Evolutionary conservation across 352 stramenopile species (phyloP).

Genomic region (Phytophthora brassicae): DNA sequence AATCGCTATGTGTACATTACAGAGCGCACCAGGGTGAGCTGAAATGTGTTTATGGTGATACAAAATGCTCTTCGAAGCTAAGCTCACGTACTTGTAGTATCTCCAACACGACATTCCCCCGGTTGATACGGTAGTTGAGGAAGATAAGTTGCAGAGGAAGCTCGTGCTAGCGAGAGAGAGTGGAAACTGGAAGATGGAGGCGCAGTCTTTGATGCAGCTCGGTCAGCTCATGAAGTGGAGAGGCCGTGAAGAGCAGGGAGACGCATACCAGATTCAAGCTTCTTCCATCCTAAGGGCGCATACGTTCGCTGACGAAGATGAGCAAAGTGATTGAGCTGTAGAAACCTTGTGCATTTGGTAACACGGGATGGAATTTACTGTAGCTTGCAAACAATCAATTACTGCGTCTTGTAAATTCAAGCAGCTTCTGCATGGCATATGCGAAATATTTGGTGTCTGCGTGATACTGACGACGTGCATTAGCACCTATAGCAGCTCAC

Average conservation of each 20-base stretch:
- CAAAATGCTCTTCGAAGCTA: background rate
- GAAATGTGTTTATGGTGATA: background rate
- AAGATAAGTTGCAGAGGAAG: conserved; percentile 69
- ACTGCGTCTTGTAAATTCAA: conserved; percentile 24
- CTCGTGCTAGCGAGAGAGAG: conserved; percentile 41
- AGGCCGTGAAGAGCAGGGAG: conserved; percentile 43
- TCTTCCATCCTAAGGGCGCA: conserved; percentile 53
- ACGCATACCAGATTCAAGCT: conserved; percentile 55
- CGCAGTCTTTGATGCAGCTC: conserved; percentile 61
- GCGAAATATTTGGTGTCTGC: conserved; percentile 53
- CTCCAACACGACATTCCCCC: conserved; percentile 64
- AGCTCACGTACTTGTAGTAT: conserved; percentile 39
- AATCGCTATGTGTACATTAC: conserved; percentile 80
- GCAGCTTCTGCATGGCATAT: conserved; percentile 39
- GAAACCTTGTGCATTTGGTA: background rate
- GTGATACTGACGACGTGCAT: conserved; percentile 41
- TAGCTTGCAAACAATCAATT: conserved; percentile 3
- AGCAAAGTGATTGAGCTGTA: conserved; percentile 19
- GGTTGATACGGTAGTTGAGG: conserved; percentile 71
- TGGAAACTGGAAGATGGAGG: conserved; percentile 67
- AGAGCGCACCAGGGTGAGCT: conserved; percentile 59
- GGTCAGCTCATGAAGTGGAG: conserved; percentile 82
- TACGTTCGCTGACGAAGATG: conserved; percentile 47
- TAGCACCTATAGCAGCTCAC: conserved; percentile 27
- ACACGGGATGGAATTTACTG: background rate